These are phyloP conservation scores for Colletotrichum phormii DNA, from an alignment of 2,329 filamentous ascomycete species.

Conservation along the genomic window DNA sequence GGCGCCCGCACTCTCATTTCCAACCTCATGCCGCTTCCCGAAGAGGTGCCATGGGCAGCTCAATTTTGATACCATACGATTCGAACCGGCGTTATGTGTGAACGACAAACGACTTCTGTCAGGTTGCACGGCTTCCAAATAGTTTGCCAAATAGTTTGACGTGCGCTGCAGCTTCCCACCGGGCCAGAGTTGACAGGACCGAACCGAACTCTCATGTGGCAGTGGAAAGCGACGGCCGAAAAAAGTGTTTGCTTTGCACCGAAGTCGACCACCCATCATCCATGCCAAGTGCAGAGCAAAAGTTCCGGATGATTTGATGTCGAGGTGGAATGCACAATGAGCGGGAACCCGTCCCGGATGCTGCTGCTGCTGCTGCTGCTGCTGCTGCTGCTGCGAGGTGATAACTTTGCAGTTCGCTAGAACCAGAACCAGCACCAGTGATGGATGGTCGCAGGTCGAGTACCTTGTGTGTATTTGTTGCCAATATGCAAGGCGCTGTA, in stretches of 20 bases:
- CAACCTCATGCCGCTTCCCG: background rate
- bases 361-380: constrained; percentile 8
- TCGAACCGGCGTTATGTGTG: background rate
- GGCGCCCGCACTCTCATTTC: background rate
- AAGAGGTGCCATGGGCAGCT: background rate
- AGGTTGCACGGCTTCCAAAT: too few relatives aligned
- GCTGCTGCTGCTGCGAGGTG: background rate
- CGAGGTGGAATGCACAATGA: background rate
- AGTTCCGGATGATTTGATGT: background rate
- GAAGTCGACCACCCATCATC: background rate
- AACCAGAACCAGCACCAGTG: background rate
- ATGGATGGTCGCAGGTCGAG: background rate
- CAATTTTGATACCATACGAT: background rate
- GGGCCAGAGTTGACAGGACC: background rate
- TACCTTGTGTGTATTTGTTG: background rate
- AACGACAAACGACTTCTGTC: background rate
- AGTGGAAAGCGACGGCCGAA: background rate
- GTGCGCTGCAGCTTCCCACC: background rate
- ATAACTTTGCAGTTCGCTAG: background rate
- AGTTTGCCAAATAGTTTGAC: background rate
- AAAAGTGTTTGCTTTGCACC: background rate
- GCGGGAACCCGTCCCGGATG: background rate
- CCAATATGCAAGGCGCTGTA: background rate
- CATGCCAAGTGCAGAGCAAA: too few relatives aligned
- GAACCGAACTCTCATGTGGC: background rate